A percentile compares a stretch with the other conserved stretches of the same genome.
Evolutionary conservation across 2,329 filamentous ascomycete species (phyloP).

Genomic region (Colletotrichum noveboracense): DNA sequence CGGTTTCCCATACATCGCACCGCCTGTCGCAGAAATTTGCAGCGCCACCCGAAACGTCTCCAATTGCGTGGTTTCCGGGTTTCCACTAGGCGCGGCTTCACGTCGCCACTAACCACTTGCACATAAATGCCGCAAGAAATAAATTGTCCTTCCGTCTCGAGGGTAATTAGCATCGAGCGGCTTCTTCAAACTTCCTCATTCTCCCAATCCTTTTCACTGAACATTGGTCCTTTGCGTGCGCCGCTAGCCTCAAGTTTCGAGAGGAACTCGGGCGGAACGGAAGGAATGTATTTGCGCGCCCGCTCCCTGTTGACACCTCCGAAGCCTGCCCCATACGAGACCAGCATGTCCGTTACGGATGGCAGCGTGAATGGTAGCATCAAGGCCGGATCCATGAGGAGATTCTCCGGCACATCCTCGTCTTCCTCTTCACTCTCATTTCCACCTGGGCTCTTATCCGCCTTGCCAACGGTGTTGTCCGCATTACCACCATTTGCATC

Average conservation of each 20-base stretch:
- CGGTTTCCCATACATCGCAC: slow-evolving; percentile 1
- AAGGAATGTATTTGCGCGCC: slow-evolving; percentile 94
- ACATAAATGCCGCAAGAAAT: neutral
- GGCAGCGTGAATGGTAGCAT: slow-evolving; percentile 96
- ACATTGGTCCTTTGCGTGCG: slow-evolving; percentile 59
- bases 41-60: neutral
- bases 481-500: slow-evolving; percentile 48
- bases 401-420: slow-evolving; percentile 71
- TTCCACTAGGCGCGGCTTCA: neutral
- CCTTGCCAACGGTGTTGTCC: slow-evolving; percentile 45
- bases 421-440: slow-evolving; percentile 53
- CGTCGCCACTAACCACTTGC: neutral
- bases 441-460: slow-evolving; percentile 40
- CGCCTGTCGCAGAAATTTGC: neutral
- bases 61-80: neutral
- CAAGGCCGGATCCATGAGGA: slow-evolving; percentile 86
- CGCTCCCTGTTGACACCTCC: slow-evolving; percentile 90
- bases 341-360: slow-evolving; percentile 95
- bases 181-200: slow-evolving; percentile 60
- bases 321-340: slow-evolving; percentile 93
- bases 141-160: neutral
- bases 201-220: slow-evolving; percentile 70
- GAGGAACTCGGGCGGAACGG: slow-evolving; percentile 91
- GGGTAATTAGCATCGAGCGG: neutral
- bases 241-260: slow-evolving; percentile 77